A percentile compares a stretch with the other conserved stretches of the same genome.
These are phyloP conservation scores for Auricularia cornea DNA, from an alignment of 768 basidiomycete species.

Conservation along the genomic window DNA sequence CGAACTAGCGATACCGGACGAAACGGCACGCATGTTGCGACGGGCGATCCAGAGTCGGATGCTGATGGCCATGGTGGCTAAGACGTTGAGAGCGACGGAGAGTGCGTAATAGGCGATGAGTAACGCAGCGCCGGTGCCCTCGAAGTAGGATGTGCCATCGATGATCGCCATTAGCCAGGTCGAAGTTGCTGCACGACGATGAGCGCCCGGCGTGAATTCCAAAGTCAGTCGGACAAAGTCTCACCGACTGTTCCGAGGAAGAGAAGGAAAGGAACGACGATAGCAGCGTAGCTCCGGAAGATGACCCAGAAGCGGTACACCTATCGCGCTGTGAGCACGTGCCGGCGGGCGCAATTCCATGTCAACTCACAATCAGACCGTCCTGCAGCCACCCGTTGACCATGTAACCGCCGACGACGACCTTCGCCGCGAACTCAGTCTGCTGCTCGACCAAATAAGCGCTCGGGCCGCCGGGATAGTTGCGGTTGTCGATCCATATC, in stretches of 20 bases:
- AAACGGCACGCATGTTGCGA: neutral
- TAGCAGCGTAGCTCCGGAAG: slow-evolving; percentile 16
- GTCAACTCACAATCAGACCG: slow-evolving; percentile 5
- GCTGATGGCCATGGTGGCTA: slow-evolving; percentile 16
- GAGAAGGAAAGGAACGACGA: slow-evolving; percentile 15
- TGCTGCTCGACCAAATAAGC: slow-evolving; percentile 23
- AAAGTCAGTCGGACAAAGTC: neutral
- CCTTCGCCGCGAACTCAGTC: slow-evolving; percentile 22
- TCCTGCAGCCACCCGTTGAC: slow-evolving; percentile 15
- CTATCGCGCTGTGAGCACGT: slow-evolving; percentile 13
- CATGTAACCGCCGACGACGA: slow-evolving; percentile 31
- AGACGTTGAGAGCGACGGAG: slow-evolving; percentile 15
- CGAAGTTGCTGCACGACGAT: neutral
- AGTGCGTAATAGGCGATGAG: slow-evolving; percentile 15
- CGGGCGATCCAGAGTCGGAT: slow-evolving; percentile 18
- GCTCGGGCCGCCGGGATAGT: slow-evolving; percentile 27
- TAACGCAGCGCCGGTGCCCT: neutral
- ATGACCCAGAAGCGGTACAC: slow-evolving; percentile 32
- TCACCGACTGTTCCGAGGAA: slow-evolving; percentile 18
- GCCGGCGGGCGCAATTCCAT: neutral
- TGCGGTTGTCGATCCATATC: slow-evolving; percentile 28
- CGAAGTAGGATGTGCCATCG: neutral
- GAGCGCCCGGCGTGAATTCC: neutral
- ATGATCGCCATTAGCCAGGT: neutral
- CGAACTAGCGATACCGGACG: neutral